A percentile compares a stretch with the other conserved stretches of the same genome.
These are phyloP conservation scores for Diaporthe caulivora DNA, from an alignment of 2,329 filamentous ascomycete genomes.

Conservation along the genomic window DNA sequence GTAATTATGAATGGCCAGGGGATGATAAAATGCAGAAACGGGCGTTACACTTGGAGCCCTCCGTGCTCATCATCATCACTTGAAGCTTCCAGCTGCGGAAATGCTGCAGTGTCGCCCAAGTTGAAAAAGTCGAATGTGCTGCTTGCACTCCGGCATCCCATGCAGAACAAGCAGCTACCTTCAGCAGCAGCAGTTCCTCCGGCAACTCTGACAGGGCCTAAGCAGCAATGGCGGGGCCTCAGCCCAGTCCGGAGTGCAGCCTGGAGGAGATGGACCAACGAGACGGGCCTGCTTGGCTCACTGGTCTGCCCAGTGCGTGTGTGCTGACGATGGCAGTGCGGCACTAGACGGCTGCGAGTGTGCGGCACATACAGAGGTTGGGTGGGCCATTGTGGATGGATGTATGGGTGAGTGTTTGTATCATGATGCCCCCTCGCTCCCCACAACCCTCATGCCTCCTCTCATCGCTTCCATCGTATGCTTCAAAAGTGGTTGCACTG, in stretches of 20 bases:
- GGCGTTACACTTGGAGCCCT: slow-evolving; percentile 8
- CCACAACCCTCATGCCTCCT: background rate
- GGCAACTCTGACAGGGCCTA: background rate
- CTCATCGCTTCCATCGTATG: background rate
- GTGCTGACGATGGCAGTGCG: slow-evolving; percentile 26
- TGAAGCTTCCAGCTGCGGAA: background rate
- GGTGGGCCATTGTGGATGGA: background rate
- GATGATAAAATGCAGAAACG: background rate
- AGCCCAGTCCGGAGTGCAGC: slow-evolving; percentile 24
- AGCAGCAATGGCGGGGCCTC: background rate
- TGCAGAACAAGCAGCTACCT: no score
- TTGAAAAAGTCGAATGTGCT: slow-evolving; percentile 25
- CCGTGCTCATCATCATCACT: background rate
- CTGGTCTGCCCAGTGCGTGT: background rate
- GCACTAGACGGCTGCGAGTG: slow-evolving; percentile 7
- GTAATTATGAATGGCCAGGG: background rate
- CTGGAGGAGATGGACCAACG: slow-evolving; percentile 14
- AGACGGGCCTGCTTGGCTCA: slow-evolving; percentile 11
- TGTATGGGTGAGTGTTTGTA: background rate
- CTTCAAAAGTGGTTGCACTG: background rate
- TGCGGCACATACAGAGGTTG: slow-evolving; percentile 13
- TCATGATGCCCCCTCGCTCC: background rate
- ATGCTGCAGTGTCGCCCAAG: background rate
- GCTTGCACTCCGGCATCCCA: background rate
- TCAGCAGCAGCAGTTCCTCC: background rate